These are phyloP conservation scores for Podila horticola DNA, from an alignment of 192 early-diverging fungal species.

Conservation along the genomic window DNA sequence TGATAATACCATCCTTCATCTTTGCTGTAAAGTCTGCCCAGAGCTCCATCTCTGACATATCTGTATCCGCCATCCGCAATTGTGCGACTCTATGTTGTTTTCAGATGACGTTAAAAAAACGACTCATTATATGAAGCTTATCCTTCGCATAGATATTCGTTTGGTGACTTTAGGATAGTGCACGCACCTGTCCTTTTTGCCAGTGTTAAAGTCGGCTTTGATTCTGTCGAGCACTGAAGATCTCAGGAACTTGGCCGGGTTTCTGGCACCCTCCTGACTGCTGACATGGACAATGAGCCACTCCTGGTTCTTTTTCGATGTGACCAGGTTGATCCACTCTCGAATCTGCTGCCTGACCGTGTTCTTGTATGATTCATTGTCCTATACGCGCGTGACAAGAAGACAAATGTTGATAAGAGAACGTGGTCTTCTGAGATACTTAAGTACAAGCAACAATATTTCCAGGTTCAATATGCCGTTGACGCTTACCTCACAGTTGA, in stretches of 20 bases:
- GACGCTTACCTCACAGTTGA: constrained; percentile 73
- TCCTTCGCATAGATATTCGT: background rate
- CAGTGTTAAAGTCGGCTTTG: constrained; percentile 83
- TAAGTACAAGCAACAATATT: background rate
- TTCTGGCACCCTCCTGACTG: constrained; percentile 57
- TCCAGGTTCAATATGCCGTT: background rate
- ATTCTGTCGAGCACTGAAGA: constrained; percentile 85
- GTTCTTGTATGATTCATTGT: constrained; percentile 79
- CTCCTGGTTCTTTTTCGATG: constrained; percentile 85
- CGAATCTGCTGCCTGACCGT: constrained; percentile 73
- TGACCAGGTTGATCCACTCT: constrained; percentile 80
- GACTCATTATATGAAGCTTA: background rate
- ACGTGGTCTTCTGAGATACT: too few species aligned
- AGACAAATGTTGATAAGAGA: background rate
- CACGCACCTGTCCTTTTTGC: constrained; percentile 67
- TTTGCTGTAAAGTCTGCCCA: constrained; percentile 80
- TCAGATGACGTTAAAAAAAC: background rate
- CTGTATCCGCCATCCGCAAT: constrained; percentile 58
- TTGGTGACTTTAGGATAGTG: background rate
- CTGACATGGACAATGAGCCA: constrained; percentile 89
- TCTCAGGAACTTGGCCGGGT: constrained; percentile 70
- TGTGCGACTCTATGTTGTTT: constrained; percentile 55
- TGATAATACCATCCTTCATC: constrained; percentile 78
- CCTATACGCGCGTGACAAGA: constrained; percentile 57
- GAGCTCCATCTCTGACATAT: constrained; percentile 66